Conservation (phyloP, 768 basidiomycete genomes). For the Trametes cubensis region DNA sequence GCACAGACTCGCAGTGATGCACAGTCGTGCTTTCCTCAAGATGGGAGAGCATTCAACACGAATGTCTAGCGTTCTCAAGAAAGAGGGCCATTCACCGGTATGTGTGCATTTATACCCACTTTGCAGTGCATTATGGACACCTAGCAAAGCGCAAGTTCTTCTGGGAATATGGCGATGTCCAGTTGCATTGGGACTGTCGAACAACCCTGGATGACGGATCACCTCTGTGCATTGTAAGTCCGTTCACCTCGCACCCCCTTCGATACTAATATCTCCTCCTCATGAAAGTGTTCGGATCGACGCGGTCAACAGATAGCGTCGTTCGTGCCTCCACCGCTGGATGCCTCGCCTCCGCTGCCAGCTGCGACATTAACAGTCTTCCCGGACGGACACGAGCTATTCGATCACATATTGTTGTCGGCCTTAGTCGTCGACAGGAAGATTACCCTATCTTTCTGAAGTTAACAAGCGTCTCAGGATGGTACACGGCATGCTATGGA, state of each 20-base stretch:
- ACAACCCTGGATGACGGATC: conserved; percentile 48
- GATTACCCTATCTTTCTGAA: conserved; percentile 28
- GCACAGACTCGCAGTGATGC: conserved; percentile 44
- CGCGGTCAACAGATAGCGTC: conserved; percentile 42
- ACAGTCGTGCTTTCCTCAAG: conserved; percentile 44
- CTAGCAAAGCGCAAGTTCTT: conserved; percentile 41
- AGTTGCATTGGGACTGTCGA: conserved; percentile 51
- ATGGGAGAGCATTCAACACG: conserved; percentile 45
- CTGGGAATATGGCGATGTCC: conserved; percentile 42
- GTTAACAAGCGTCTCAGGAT: neutral
- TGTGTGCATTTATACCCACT: conserved; percentile 9
- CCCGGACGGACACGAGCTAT: conserved; percentile 45
- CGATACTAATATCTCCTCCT: neutral
- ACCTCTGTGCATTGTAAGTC: conserved; percentile 49
- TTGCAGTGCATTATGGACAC: neutral
- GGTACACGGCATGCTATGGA: neutral
- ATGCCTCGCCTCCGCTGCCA: conserved; percentile 50
- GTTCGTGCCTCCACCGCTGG: conserved; percentile 50
- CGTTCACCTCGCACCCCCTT: conserved; percentile 10
- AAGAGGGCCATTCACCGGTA: conserved; percentile 38
- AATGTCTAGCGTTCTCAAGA: conserved; percentile 42
- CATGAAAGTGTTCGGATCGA: conserved; percentile 37
- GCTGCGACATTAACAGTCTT: conserved; percentile 49
- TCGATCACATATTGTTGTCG: conserved; percentile 50
- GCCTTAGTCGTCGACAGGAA: conserved; percentile 48